These are phyloP conservation scores for Tolypocladium nubicola DNA, from an alignment of 2,329 filamentous ascomycete genomes.

Conservation along the genomic window DNA sequence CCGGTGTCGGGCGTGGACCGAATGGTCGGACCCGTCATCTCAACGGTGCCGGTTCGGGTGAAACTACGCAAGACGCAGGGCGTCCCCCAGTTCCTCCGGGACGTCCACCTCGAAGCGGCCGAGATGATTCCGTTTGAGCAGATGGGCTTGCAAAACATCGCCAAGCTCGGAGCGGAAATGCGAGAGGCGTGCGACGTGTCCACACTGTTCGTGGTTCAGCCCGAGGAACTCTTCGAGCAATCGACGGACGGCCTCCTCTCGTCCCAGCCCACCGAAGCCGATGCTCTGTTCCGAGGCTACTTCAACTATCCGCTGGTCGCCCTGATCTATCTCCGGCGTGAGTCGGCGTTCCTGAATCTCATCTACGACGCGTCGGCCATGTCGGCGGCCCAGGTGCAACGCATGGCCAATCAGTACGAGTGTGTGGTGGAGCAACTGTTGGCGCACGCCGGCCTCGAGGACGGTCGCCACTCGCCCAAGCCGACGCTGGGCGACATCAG, in stretches of 20 bases:
- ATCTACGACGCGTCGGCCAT: too few species aligned
- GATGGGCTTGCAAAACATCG: slow-evolving; percentile 9
- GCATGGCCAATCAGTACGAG: too few species aligned
- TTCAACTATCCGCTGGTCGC: not conserved
- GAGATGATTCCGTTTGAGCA: slow-evolving; percentile 9
- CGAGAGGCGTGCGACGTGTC: slow-evolving; percentile 12
- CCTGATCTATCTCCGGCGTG: too few species aligned
- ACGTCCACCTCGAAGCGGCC: slow-evolving; percentile 7
- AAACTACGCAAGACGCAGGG: slow-evolving; percentile 16
- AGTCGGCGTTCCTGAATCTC: too few species aligned
- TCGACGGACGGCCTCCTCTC: not conserved
- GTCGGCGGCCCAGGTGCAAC: too few species aligned
- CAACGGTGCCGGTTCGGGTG: slow-evolving; percentile 29
- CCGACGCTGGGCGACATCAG: too few species aligned
- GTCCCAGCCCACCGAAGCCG: not conserved
- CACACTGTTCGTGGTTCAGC: slow-evolving; percentile 17
- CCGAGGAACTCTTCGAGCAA: not conserved
- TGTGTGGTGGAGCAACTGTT: too few species aligned
- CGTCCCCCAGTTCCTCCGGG: slow-evolving; percentile 3
- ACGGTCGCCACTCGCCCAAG: too few species aligned
- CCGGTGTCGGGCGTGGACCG: too few species aligned
- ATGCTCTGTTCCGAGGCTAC: too few species aligned
- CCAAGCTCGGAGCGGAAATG: slow-evolving; percentile 4
- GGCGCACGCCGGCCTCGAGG: too few species aligned
- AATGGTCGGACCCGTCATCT: slow-evolving; percentile 15